Evolutionary conservation across 1,139 yeast genomes (phyloP).

Genomic region (Cylindricascospora bacillispora): DNA sequence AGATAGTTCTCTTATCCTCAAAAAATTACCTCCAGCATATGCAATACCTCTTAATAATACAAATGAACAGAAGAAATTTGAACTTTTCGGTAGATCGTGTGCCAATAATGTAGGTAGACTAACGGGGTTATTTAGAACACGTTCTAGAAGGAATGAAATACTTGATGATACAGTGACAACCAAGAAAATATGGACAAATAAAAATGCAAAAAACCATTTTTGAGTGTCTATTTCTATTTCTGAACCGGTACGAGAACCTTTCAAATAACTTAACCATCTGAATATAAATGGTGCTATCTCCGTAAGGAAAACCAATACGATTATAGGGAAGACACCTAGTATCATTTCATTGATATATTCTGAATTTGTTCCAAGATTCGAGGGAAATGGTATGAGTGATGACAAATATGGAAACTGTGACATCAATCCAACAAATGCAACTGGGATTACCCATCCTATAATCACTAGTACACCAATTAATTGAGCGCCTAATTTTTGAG

Average conservation of each 20-base stretch:
- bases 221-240: conserved; percentile 50
- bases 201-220: conserved; percentile 54
- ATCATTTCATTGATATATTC: conserved; percentile 38
- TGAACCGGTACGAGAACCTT: conserved; percentile 43
- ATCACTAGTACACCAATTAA: conserved; percentile 35
- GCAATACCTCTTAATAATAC: conserved; percentile 61
- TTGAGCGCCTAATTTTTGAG: conserved; percentile 33
- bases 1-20: conserved; percentile 40
- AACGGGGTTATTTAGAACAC: conserved; percentile 56
- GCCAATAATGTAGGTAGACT: conserved; percentile 63
- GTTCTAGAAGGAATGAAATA: conserved; percentile 51
- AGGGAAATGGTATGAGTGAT: conserved; percentile 39
- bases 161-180: conserved; percentile 83
- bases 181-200: conserved; percentile 69
- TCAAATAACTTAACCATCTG: conserved; percentile 35
- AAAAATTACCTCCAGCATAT: conserved; percentile 53
- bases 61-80: conserved; percentile 69
- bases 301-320: conserved; percentile 45
- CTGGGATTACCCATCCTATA: conserved; percentile 57
- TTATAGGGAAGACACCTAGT: conserved; percentile 48
- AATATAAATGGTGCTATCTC: conserved; percentile 42
- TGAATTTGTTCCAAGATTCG: conserved; percentile 43
- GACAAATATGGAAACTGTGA: conserved; percentile 53
- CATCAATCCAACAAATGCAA: conserved; percentile 53
- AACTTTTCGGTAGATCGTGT: conserved; percentile 64